Base-by-base conservation (phyloP, 2,329 filamentous ascomycete species). In the Aspergillus sp. region DNA sequence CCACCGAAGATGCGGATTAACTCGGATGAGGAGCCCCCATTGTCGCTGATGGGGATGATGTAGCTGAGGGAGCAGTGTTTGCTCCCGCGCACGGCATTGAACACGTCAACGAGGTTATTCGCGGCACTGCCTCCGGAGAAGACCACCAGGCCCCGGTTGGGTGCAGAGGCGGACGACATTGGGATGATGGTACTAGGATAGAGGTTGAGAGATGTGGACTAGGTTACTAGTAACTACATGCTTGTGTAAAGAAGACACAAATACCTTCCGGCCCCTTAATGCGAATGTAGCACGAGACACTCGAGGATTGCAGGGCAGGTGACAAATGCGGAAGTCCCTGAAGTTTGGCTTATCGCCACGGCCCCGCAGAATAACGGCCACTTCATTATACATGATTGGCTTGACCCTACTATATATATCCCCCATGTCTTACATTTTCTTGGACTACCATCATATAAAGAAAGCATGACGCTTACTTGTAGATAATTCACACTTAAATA, bases 91-190 rank as follows among this genome's bases (percentile, higher is more conserved):
- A 90, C 81, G 17, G 80, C 79, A 60, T 83, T 88, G 77, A 97
- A 97, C 10, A 96, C 90, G 73, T 97, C 94, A 42, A 97, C 94
- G 5, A 97, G 84, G 70, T 85, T 96, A 73, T 97, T 98, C 5
- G 94, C 92, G n/a, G 93, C 94, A 67, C 91, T 96, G 56, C 93
- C 93, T 41, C 92, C 92, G 0, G 92, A 96, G 76, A 97, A 95
- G 54, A 96, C 89, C 21, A 93, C 91, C 60, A 96, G 88, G 61
- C 88, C 88, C 62, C 75, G 68, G 44, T 75, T 77, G 2, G 67
- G 56, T 15, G 58, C 30, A 5, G 66, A 38, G 41, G 57, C 54
- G 7, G 54, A 57, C 39, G 62, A 51, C 62, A 67, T 66, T 39
- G 4, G 17, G 5, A 25, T 19, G 27, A 36, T 30, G 4, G 32